phyloP scores from a whole-genome alignment of 306 rosid species.

The Prunus armeniaca region DNA sequence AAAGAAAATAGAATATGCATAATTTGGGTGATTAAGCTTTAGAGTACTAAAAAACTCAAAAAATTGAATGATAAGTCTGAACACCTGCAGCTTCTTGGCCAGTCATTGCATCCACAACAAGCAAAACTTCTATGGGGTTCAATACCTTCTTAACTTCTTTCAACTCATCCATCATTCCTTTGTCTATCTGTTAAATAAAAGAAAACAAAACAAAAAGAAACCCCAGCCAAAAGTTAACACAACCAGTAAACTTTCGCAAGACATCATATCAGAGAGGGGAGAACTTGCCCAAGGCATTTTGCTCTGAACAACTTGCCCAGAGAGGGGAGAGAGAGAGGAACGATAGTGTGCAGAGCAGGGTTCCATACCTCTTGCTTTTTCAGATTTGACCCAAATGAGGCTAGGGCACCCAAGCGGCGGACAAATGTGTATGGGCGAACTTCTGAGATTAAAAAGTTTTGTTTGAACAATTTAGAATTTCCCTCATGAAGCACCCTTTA shows the following conservation, averaged over 20 bases:
- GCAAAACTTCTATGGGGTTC: slow-evolving; percentile 88
- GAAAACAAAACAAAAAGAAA: slow-evolving; percentile 12
- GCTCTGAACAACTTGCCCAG: no score
- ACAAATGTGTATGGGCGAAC: no score
- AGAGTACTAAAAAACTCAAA: background rate
- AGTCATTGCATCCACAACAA: slow-evolving; percentile 99
- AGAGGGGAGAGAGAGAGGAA: no score
- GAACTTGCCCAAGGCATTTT: no score
- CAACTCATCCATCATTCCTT: slow-evolving; percentile 92
- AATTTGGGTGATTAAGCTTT: background rate
- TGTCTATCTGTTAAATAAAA: slow-evolving; percentile 69
- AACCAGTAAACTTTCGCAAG: background rate
- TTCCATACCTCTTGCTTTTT: no score
- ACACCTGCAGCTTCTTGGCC: slow-evolving; percentile 99
- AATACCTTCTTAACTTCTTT: slow-evolving; percentile 76
- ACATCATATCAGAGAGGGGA: no score
- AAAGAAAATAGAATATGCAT: background rate
- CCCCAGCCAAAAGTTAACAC: slow-evolving; percentile 13
- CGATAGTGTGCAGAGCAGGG: no score
- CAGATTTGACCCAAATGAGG: no score
- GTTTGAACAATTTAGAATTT: background rate
- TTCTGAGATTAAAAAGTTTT: no score
- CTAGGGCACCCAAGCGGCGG: no score
- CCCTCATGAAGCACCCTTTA: no score
- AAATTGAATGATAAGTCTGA: slow-evolving; percentile 19